phyloP scores from a whole-genome alignment of 352 stramenopile species.

The Pythium pyrilobum region DNA sequence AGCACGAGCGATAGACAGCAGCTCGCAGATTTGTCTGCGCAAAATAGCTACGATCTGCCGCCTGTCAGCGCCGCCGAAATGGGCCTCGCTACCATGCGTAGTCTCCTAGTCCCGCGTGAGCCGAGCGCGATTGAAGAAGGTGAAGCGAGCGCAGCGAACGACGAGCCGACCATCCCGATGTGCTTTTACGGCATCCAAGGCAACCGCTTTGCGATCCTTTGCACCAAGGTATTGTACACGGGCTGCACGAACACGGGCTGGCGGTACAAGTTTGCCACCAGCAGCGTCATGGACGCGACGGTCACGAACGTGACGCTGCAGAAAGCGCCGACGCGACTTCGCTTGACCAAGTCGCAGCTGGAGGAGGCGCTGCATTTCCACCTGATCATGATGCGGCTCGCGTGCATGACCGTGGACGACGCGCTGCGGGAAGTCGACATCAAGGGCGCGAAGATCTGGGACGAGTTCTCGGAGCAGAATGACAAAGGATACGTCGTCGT shows the following conservation, averaged over 20 bases:
- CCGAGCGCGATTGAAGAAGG: background rate
- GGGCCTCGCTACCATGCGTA: slow-evolving; percentile 61
- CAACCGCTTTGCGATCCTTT: slow-evolving; percentile 66
- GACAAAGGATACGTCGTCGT: slow-evolving; percentile 87
- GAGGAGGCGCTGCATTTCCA: slow-evolving; percentile 69
- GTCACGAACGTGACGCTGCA: slow-evolving; percentile 60
- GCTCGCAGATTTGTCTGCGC: slow-evolving; percentile 65
- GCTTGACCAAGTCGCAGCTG: slow-evolving; percentile 50
- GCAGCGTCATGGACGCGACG: slow-evolving; percentile 58
- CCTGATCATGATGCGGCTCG: slow-evolving; percentile 71
- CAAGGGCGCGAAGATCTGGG: slow-evolving; percentile 49
- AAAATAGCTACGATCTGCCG: slow-evolving; percentile 82
- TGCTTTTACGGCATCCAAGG: slow-evolving; percentile 74
- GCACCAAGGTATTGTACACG: slow-evolving; percentile 73
- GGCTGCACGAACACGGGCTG: slow-evolving; percentile 76
- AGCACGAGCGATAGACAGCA: background rate
- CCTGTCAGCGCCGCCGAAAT: slow-evolving; percentile 71
- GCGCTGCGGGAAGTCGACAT: slow-evolving; percentile 67
- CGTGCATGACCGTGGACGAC: slow-evolving; percentile 70
- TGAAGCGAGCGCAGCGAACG: background rate
- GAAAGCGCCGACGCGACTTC: slow-evolving; percentile 35
- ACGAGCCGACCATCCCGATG: slow-evolving; percentile 45
- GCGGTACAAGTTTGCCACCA: slow-evolving; percentile 80
- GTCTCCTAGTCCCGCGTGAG: slow-evolving; percentile 15
- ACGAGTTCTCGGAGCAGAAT: slow-evolving; percentile 83